phyloP scores from a whole-genome alignment of 805 yeast genomes.

The Pichia pseudocactophila region DNA sequence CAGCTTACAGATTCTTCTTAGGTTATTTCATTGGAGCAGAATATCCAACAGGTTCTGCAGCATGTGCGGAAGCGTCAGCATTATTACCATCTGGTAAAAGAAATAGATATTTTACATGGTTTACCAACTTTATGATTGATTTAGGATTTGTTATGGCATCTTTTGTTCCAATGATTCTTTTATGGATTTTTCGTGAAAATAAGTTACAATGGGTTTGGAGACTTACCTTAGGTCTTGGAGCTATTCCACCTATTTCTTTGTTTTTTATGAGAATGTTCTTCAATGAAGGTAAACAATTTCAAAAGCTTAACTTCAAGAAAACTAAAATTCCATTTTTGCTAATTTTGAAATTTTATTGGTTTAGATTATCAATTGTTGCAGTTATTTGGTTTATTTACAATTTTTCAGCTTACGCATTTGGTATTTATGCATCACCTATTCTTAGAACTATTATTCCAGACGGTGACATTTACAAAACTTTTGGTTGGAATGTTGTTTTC shows the following conservation, averaged over 20 bases:
- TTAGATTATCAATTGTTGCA: conserved; percentile 60
- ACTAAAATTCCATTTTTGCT: conserved; percentile 58
- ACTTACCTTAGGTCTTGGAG: conserved; percentile 82
- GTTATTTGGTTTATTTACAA: conserved; percentile 89
- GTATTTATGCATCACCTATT: conserved; percentile 72
- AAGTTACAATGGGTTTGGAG: conserved; percentile 87
- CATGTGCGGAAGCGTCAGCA: conserved; percentile 86
- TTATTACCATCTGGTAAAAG: conserved; percentile 71
- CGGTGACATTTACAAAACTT: conserved; percentile 57
- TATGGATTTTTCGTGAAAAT: conserved; percentile 69
- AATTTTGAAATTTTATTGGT: conserved; percentile 75
- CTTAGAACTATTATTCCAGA: conserved; percentile 49
- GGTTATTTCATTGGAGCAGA: conserved; percentile 95
- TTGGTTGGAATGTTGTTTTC: conserved; percentile 90
- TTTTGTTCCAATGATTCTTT: conserved; percentile 75
- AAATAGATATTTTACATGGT: conserved; percentile 83
- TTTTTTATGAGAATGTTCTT: conserved; percentile 71
- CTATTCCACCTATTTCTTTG: conserved; percentile 72
- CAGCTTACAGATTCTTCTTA: conserved; percentile 75
- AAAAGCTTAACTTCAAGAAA: conserved; percentile 59
- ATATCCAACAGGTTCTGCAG: conserved; percentile 89
- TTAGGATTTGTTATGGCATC: conserved; percentile 75
- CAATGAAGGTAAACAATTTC: conserved; percentile 64
- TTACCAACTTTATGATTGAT: conserved; percentile 85
- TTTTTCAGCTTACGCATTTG: conserved; percentile 80